Evolutionary conservation across 371 early-diverging fungal species (phyloP).

Genomic region (Apophysomyces elegans): DNA sequence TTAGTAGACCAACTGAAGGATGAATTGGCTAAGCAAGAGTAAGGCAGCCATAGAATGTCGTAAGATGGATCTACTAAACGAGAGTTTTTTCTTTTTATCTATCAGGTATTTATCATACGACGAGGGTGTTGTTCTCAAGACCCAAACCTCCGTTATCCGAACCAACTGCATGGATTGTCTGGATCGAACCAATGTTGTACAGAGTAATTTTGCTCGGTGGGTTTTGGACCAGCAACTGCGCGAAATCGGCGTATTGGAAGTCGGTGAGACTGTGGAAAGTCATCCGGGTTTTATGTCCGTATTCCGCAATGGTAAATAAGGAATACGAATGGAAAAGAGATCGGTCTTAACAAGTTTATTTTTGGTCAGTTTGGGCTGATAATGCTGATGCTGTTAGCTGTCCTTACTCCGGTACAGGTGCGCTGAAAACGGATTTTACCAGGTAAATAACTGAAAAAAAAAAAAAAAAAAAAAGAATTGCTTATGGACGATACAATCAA

Average conservation of each 20-base stretch:
- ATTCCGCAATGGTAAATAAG: conserved; percentile 48
- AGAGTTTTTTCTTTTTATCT: conserved; percentile 2
- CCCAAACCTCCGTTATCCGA: conserved; percentile 88
- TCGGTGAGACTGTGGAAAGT: conserved; percentile 64
- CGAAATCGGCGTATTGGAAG: conserved; percentile 61
- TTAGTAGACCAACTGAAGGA: conserved; percentile 72
- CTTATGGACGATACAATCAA: neutral
- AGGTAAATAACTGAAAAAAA: conserved; percentile 43
- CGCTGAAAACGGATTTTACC: conserved; percentile 97
- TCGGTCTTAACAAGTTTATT: neutral
- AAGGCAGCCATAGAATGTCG: conserved; percentile 20
- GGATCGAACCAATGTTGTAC: conserved; percentile 99
- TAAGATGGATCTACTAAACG: conserved; percentile 7
- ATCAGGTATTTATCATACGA: conserved; percentile 26
- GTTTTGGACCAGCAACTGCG: conserved; percentile 71
- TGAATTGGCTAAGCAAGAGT: conserved; percentile 71
- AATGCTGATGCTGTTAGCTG: conserved; percentile 97
- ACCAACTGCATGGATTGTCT: conserved; percentile 99
- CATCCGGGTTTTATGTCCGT: conserved; percentile 41
- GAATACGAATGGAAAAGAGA: neutral
- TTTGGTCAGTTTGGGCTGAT: conserved; percentile 90
- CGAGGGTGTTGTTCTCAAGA: conserved; percentile 25
- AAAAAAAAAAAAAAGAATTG: neutral
- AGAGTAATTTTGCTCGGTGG: conserved; percentile 84
- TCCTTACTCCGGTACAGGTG: conserved; percentile 98